Evolutionary conservation across 495 filamentous ascomycete species (phyloP).

Genomic region (Entonaema liquescens): DNA sequence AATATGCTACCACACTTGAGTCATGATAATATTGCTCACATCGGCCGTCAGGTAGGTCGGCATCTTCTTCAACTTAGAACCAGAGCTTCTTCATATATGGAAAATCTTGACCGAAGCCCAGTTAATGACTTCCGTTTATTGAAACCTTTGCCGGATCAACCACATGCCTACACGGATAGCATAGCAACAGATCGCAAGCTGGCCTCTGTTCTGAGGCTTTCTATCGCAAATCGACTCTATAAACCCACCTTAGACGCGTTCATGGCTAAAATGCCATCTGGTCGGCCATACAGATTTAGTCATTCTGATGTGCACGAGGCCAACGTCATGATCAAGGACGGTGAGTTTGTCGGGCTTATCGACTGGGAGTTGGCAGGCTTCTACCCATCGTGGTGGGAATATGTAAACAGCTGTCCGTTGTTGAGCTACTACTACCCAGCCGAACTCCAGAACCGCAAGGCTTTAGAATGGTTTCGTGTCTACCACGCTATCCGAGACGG

Average conservation of each 20-base stretch:
- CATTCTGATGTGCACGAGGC: conserved; percentile 14
- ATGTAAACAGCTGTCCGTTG: conserved; percentile 12
- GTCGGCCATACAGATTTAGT: conserved; percentile 19
- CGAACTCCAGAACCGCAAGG: background rate
- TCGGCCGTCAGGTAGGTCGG: conserved; percentile 7
- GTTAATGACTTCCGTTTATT: conserved; percentile 7
- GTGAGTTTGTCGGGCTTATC: conserved; percentile 16
- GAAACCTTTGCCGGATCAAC: background rate
- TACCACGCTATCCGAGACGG: conserved; percentile 14
- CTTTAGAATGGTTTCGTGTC: conserved; percentile 22
- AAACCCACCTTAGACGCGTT: background rate
- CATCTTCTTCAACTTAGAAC: conserved; percentile 2
- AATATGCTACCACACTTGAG: background rate
- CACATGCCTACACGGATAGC: background rate
- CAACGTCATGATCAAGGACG: conserved; percentile 25
- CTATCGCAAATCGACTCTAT: background rate
- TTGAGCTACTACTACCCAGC: conserved; percentile 11
- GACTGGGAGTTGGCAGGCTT: conserved; percentile 19
- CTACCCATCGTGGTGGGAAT: conserved; percentile 33
- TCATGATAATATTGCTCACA: conserved; percentile 9
- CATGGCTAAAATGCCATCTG: conserved; percentile 24
- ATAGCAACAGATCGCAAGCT: conserved; percentile 1
- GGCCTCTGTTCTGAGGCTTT: background rate
- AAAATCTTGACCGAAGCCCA: conserved; percentile 4
- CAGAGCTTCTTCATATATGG: background rate